A percentile compares a stretch with the other conserved stretches of the same genome.
Evolutionary conservation across 768 basidiomycete species (phyloP).

Genomic region (Obba rivulosa): DNA sequence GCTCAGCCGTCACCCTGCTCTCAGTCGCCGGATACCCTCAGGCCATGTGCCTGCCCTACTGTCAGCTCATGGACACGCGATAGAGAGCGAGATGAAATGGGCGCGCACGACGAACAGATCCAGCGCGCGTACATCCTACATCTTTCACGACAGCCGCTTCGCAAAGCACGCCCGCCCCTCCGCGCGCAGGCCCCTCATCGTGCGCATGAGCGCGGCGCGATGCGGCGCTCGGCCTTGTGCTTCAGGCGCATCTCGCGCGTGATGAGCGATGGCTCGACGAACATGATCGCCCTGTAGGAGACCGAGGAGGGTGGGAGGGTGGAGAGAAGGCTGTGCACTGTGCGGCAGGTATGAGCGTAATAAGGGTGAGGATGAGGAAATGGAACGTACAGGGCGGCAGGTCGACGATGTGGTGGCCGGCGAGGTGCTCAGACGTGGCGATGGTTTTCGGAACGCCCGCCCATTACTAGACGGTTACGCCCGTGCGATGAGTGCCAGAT

Average conservation of each 20-base stretch:
- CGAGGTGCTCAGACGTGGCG: not conserved
- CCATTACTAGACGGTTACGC: slow-evolving; percentile 9
- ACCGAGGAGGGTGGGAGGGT: not conserved
- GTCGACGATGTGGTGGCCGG: slow-evolving; percentile 7
- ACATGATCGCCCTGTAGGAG: slow-evolving; percentile 1
- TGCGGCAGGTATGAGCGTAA: not conserved
- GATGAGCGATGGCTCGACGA: slow-evolving; percentile 11
- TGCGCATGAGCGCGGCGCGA: not conserved
- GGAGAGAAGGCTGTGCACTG: slow-evolving; percentile 6
- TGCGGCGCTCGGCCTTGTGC: slow-evolving; percentile 1
- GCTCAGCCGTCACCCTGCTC: too few species aligned
- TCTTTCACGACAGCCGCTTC: slow-evolving; percentile 6
- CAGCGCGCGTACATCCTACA: slow-evolving; percentile 7
- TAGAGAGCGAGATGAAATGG: too few species aligned
- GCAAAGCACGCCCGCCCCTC: slow-evolving; percentile 6
- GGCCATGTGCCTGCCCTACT: too few species aligned
- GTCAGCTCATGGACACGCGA: too few species aligned
- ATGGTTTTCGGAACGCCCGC: slow-evolving; percentile 4
- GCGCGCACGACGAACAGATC: slow-evolving; percentile 9
- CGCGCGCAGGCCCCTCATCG: slow-evolving; percentile 3
- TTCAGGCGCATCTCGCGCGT: slow-evolving; percentile 4
- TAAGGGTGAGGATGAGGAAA: too few species aligned
- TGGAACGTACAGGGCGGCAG: slow-evolving; percentile 6
- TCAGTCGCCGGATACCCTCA: too few species aligned
- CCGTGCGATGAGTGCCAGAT: too few species aligned